phyloP scores from a whole-genome alignment of 169 alveolate genomes.

The Amoebophrya sp. region DNA sequence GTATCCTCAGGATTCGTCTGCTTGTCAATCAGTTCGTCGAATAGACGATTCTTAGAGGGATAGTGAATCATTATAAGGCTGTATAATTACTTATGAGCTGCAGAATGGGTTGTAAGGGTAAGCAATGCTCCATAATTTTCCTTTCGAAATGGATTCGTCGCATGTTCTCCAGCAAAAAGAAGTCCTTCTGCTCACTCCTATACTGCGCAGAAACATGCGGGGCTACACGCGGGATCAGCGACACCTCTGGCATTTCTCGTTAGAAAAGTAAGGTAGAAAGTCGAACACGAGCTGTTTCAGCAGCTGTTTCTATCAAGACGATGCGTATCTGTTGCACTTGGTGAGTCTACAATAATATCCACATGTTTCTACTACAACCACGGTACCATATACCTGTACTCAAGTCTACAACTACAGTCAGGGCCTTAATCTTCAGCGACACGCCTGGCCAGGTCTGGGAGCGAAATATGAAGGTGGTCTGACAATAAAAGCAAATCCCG shows the following conservation, averaged over 20 bases:
- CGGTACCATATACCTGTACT: too few relatives aligned
- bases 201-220: not conserved
- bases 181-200: constrained; percentile 4
- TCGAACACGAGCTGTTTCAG: too few relatives aligned
- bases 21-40: not conserved
- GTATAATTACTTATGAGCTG: too few relatives aligned
- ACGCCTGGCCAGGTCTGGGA: constrained; percentile 7
- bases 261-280: too few relatives aligned
- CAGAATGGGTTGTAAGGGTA: too few relatives aligned
- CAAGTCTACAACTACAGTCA: too few relatives aligned
- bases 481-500: not conserved
- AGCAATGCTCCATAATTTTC: too few relatives aligned
- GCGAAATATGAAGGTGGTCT: not conserved
- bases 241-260: not conserved
- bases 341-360: too few relatives aligned
- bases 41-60: not conserved
- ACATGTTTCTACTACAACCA: too few relatives aligned
- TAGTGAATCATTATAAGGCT: too few relatives aligned
- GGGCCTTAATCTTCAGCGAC: not conserved
- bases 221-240: not conserved
- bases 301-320: too few relatives aligned
- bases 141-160: not conserved
- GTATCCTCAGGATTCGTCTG: not conserved
- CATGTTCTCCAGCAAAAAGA: not conserved
- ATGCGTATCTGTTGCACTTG: too few relatives aligned